Base-by-base conservation (phyloP, 345 rosid genomes). In the Brassica incana region DNA sequence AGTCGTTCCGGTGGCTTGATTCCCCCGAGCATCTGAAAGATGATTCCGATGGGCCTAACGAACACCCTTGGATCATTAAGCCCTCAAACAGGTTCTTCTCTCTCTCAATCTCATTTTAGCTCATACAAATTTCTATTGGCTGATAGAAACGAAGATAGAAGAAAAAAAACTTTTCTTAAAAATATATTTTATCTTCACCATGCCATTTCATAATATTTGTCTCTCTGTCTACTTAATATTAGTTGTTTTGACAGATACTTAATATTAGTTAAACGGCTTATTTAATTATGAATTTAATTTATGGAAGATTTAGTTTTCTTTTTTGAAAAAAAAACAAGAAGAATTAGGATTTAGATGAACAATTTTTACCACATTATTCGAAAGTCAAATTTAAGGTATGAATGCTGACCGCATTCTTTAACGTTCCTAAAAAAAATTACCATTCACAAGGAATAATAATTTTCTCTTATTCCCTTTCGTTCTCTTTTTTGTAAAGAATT, bases 81-180 rank as follows among this genome's bases (percentile, higher is more conserved):
- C 98, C 97, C 3, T 88, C 88, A 0, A 88, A 77, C 85, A 92
- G 93, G 98, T 94, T 1, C 65, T 8, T n/a, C 40, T 35, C 11
- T 52, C n/a, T 25, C 48, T 27, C 30, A 60, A 50, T 69, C 5
- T 70, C 45, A 25, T 43, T 60, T 25, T 25, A 59, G 64, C 64
- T 20, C 32, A 20, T 59, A 59, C 6, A 59, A 14, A 5, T 10
- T 8, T 52, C 15, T 20, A 59, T 59, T 59, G 30, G 63, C 63
- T 59, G 30, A 23, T 59, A 59, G 9, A 59, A 23, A 9, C 5
- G 14, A 3, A 15, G 4, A 48, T 3, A 59, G 14, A 3, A 20
- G 5, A 11, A 8, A 59, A 23, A 8, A 59, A 59, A 2, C 14
- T 43, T 48, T 48, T n/a, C 58, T 48, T 48, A 8, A 60, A 60